A percentile compares a stretch with the other conserved stretches of the same genome.
phyloP scores from a whole-genome alignment of 306 rosid genomes.

The Fagus crenata region DNA sequence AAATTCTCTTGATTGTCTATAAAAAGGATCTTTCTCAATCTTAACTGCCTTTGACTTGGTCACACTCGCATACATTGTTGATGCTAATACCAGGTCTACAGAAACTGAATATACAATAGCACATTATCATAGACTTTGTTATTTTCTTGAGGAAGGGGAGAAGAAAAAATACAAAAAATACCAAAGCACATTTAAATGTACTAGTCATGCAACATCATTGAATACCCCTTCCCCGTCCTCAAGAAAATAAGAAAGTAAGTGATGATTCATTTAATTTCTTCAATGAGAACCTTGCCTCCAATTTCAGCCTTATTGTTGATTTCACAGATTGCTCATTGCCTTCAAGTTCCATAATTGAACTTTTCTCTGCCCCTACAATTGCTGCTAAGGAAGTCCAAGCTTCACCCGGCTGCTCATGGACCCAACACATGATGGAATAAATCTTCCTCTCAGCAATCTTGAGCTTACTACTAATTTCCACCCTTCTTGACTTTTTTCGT shows the following conservation, averaged over 20 bases:
- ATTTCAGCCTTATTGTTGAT: slow-evolving; percentile 36
- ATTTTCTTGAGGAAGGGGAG: no score
- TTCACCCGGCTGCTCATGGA: slow-evolving; percentile 73
- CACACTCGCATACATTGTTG: not conserved
- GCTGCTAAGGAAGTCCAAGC: slow-evolving; percentile 74
- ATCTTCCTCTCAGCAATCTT: slow-evolving; percentile 67
- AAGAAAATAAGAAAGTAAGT: not conserved
- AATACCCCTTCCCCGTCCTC: not conserved
- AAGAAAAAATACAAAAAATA: no score
- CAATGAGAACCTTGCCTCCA: slow-evolving; percentile 54
- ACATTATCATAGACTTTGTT: not conserved
- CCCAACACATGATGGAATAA: slow-evolving; percentile 80
- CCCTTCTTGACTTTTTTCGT: slow-evolving; percentile 39
- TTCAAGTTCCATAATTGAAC: slow-evolving; percentile 48
- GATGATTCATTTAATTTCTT: slow-evolving; percentile 51
- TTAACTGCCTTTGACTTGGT: no score
- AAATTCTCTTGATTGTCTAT: no score
- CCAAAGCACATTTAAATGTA: no score
- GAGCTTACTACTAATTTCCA: slow-evolving; percentile 53
- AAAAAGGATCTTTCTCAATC: no score
- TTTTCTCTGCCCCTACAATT: slow-evolving; percentile 57
- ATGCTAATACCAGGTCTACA: not conserved
- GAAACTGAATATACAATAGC: not conserved
- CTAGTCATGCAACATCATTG: not conserved
- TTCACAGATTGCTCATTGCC: slow-evolving; percentile 39